phyloP scores from a whole-genome alignment of 2,329 filamentous ascomycete species.

The Epichloe hybrida region DNA sequence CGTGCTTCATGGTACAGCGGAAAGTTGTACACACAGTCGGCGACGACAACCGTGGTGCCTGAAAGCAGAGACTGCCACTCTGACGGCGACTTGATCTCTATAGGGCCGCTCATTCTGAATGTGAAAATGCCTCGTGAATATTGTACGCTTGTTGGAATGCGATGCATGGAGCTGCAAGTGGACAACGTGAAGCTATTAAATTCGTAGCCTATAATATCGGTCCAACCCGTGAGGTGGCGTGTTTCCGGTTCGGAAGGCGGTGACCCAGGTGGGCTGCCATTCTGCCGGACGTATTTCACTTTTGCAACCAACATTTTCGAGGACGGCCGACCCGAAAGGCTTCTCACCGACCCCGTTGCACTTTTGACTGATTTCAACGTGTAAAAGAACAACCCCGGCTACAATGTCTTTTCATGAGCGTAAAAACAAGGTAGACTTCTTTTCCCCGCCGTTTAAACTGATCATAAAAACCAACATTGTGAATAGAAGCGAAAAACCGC shows the following conservation, averaged over 20 bases:
- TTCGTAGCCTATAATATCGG: neutral
- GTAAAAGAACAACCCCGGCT: neutral
- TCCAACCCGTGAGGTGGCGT: neutral
- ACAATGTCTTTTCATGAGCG: conserved; percentile 22
- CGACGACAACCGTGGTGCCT: conserved; percentile 66
- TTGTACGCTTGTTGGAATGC: neutral
- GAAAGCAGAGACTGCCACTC: conserved; percentile 63
- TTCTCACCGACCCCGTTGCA: neutral
- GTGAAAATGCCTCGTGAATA: neutral
- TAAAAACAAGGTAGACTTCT: conserved; percentile 16
- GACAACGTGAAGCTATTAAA: neutral
- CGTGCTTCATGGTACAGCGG: neutral
- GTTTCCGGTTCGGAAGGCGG: conserved; percentile 9
- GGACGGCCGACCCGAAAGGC: neutral
- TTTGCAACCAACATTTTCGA: conserved; percentile 11
- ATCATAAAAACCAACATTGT: neutral
- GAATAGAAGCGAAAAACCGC: conserved; percentile 37
- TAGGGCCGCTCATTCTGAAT: conserved; percentile 29
- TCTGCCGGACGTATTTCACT: conserved; percentile 15
- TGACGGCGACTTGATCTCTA: conserved; percentile 48
- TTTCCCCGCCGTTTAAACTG: neutral
- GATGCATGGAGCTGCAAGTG: neutral
- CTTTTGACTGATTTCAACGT: neutral
- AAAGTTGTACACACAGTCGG: conserved; percentile 59
- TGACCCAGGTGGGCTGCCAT: conserved; percentile 4